A percentile compares a stretch with the other conserved stretches of the same genome.
Evolutionary conservation across 768 basidiomycete species (phyloP).

Genomic region (Lepiota brunneoincarnata): DNA sequence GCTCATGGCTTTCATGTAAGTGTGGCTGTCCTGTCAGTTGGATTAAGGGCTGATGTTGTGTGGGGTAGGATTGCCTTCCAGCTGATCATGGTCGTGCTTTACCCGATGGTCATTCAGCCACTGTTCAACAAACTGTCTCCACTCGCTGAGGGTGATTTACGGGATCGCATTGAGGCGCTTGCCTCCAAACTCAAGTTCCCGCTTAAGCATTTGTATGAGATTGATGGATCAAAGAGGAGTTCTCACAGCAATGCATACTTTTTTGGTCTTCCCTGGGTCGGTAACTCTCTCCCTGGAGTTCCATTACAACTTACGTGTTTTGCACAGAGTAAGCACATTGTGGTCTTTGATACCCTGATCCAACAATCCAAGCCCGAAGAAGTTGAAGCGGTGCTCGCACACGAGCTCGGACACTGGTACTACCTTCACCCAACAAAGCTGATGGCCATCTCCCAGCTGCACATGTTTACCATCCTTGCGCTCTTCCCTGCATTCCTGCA

Average conservation of each 20-base stretch:
- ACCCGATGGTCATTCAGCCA: conserved; percentile 88
- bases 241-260: conserved; percentile 99
- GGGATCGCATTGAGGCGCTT: conserved; percentile 72
- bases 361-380: conserved; percentile 87
- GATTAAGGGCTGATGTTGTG: background rate
- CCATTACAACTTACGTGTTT: background rate
- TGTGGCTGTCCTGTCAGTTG: conserved; percentile 11
- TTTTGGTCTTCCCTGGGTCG: conserved; percentile 92
- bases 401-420: conserved; percentile 98
- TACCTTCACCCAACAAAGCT: conserved; percentile 89
- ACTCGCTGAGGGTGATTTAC: conserved; percentile 72
- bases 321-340: conserved; percentile 83
- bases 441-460: conserved; percentile 80
- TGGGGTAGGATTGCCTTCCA: conserved; percentile 71
- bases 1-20: conserved; percentile 91
- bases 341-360: conserved; percentile 97
- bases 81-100: conserved; percentile 76
- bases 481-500: conserved; percentile 89
- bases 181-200: conserved; percentile 88
- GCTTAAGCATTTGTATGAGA: conserved; percentile 91
- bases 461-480: conserved; percentile 83
- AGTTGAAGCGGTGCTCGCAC: conserved; percentile 93
- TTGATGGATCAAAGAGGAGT: conserved; percentile 94
- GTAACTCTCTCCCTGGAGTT: conserved; percentile 14
- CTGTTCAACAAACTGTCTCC: conserved; percentile 97